phyloP scores from a whole-genome alignment of 1,139 yeast species.

The Saccharomycopsis hybrid region DNA sequence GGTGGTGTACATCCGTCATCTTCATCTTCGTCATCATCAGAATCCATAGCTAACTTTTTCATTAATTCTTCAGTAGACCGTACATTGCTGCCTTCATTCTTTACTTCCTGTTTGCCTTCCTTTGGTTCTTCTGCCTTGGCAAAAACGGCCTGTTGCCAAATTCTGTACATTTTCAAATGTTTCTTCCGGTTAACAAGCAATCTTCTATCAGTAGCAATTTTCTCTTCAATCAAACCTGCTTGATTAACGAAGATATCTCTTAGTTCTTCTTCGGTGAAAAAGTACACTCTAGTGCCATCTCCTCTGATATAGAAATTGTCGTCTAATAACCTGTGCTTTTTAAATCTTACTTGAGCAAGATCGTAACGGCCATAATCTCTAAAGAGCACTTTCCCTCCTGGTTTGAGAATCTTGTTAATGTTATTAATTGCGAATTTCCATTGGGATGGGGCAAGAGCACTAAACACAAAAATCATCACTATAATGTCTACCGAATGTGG shows the following conservation, averaged over 20 bases:
- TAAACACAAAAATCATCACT: constrained; percentile 88
- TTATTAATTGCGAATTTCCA: constrained; percentile 80
- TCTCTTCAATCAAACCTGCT: constrained; percentile 53
- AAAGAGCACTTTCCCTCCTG: constrained; percentile 85
- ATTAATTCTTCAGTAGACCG: constrained; percentile 9
- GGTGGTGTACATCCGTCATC: constrained; percentile 20
- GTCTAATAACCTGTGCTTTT: constrained; percentile 77
- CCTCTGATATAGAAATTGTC: constrained; percentile 96
- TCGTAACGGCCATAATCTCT: constrained; percentile 96
- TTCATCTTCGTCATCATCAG: constrained; percentile 14
- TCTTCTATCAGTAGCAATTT: constrained; percentile 86
- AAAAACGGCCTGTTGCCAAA: constrained; percentile 94
- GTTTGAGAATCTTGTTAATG: constrained; percentile 67
- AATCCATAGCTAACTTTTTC: constrained; percentile 17
- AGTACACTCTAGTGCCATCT: constrained; percentile 95
- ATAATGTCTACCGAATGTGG: constrained; percentile 83
- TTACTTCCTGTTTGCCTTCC: not conserved
- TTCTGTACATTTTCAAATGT: constrained; percentile 89
- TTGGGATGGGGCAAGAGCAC: constrained; percentile 87
- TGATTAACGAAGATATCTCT: constrained; percentile 60
- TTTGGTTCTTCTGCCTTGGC: constrained; percentile 14
- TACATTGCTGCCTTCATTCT: not conserved
- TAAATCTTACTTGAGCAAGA: constrained; percentile 90
- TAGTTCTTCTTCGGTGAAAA: constrained; percentile 90
- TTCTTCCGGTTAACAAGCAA: constrained; percentile 87